Base-by-base conservation (phyloP, 441 rosid genomes). In the Erysimum pusillum region DNA sequence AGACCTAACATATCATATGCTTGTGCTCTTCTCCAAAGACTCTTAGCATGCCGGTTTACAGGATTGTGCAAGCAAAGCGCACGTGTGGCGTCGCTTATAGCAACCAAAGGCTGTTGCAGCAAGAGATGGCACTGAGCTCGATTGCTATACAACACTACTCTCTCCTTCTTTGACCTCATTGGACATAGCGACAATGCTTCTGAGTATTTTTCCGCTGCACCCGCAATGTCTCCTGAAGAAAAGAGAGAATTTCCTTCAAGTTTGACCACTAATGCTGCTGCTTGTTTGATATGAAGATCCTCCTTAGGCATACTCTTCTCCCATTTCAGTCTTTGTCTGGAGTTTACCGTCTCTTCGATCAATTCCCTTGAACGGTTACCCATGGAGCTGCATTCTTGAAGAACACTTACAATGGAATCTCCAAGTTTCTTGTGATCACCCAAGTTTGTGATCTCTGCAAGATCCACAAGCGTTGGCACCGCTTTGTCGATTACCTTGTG, bases 1-100 rank as follows among this genome's bases (percentile, higher is more conserved):
- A 95, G 80, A 44, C 91, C 90, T 9, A 95, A 85, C 95, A 92
- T 95, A 83, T 95, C 99, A 77, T 92, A 95, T 38, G 98, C 99
- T 76, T 95, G 97, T 69, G 99, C 98, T 84, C 99, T 89, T 79
- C 98, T 91, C 99, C 99, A 95, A 0, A 92, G 97, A 80, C 97
- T 91, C 85, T 93, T 95, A 25, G 98, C 99, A 78, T 95, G 99
- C 18, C 93, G 86, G 78, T 95, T 95, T 32, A 85, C 87, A 0
- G 99, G 98, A 80, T 79, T 90, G 71, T 95, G 97, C 74, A 92
- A 88, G 77, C 94, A 86, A 54, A 95, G 89, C 8, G 99, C 96
- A 25, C 81, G 92, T 7, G 98, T 91, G 14, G 97, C 96, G 78
- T 95, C 99, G 20, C 95, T 91, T 73, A 95, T 90, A 25, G 98